Evolutionary conservation across 768 basidiomycete genomes (phyloP), one percentile per base, ranked within the genome.

Genomic region (Leccinum longicurvipes): DNA sequence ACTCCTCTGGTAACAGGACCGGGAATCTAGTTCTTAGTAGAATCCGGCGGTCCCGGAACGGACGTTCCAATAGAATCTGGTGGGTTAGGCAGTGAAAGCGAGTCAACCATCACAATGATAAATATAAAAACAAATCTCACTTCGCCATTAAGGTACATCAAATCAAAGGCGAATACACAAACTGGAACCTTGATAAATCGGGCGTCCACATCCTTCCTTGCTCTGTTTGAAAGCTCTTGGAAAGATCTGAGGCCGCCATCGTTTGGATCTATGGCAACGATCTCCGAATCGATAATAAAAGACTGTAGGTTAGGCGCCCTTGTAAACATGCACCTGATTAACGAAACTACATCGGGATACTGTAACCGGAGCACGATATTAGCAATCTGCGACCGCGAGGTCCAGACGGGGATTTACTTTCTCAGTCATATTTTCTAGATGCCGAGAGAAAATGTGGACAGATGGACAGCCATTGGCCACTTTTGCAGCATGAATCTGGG

Each of bases 341-440:
- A 74, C 23, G 74, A 74, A 56, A 83, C 76, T 47, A 93, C 79
- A 72, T 95, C 92, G 7, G 93, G 92, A 70, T 95, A 95, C 89
- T 91, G 60, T 21, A 39, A 56, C 50, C 51, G 50, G 59, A 49
- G 41, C 50, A 61, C 51, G 23, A 34, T 53, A 54, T 68, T 21
- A 60, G 58, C 34, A 32, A 47, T 34, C n/a, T 31, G 19, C 25
- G 23, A 34, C 31, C 31, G 45, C 47, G 42, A 51, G 15, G 46
- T 31, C 24, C 39, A 41, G 39, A 56, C 32, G 41, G 23, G 46
- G 36, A 49, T 66, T 59, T 66, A 83, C 89, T 78, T 96, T 94
- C 57, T 84, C 82, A 1, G 91, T 93, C 93, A 94, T 94, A 64
- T 93, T 86, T 73, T 95, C 92, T 29, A 96, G 75, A 75, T 93